phyloP scores from a whole-genome alignment of 2,329 filamentous ascomycete species.

The Capronia epimyces region DNA sequence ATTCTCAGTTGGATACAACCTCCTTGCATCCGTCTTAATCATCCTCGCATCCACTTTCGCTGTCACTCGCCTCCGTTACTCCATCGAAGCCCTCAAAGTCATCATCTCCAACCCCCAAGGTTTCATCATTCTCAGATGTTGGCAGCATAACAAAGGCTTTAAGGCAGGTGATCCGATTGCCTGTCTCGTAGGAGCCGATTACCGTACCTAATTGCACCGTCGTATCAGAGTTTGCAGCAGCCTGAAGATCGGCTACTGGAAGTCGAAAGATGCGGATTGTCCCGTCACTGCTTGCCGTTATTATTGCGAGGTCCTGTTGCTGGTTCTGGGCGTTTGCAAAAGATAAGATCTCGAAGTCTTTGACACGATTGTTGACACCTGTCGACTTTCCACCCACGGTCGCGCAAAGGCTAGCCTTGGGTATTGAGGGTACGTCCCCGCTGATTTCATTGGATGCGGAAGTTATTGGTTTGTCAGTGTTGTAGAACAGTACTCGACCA shows the following conservation, averaged over 20 bases:
- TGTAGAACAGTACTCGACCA: conserved; percentile 77
- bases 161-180: conserved; percentile 83
- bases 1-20: not conserved
- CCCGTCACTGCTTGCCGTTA: conserved; percentile 80
- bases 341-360: conserved; percentile 71
- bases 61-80: conserved; percentile 30
- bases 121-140: conserved; percentile 42
- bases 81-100: conserved; percentile 23
- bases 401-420: conserved; percentile 58
- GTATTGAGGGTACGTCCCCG: conserved; percentile 50
- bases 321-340: conserved; percentile 34
- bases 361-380: conserved; percentile 68
- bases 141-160: conserved; percentile 79
- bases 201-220: conserved; percentile 56
- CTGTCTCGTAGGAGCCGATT: conserved; percentile 74
- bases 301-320: conserved; percentile 48
- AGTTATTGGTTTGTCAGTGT: conserved; percentile 46
- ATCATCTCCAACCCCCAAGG: conserved; percentile 6
- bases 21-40: conserved; percentile 5
- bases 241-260: conserved; percentile 31
- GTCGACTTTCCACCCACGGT: conserved; percentile 69
- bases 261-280: conserved; percentile 73
- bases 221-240: conserved; percentile 19
- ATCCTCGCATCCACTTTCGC: conserved; percentile 30
- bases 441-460: conserved; percentile 32